Evolutionary conservation across 768 basidiomycete species (phyloP), one percentile per base, ranked within the genome.

Genomic region (Neoboletus subvelutipes): DNA sequence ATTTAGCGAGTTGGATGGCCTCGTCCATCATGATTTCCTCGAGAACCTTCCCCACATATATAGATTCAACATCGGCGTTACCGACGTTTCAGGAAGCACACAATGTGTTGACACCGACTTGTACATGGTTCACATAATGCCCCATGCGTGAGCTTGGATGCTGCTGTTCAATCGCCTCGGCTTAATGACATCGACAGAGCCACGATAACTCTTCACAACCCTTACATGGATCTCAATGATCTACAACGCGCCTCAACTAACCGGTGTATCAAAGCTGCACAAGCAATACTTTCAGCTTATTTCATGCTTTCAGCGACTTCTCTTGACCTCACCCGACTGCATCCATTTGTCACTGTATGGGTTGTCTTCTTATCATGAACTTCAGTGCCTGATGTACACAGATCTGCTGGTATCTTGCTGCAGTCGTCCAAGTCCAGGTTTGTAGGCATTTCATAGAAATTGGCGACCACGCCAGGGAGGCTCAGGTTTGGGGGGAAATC

Each of bases 391-490:
- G 60, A 70, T 45, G 50, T 65, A 42, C 46, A 28, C 58, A 91
- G 89, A 92, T 93, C 45, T 92, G 90, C 69, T 94, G 91, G 91
- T 93, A 94, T 71, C 83, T 94, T 17, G 92, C 91, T 8, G 91
- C 92, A 15, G 90, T 90, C 5, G 88, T 93, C 5, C 86, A 92
- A 67, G 84, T 93, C 46, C 90, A 93, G 63, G 76, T 90, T 39
- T 94, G 91, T 80, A 91, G 90, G 67, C 85, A 90, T 65, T 88
- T 86, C 67, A 92, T 94, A 57, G 89, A 92, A 68, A 83, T 83
- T 45, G 84, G 86, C n/a, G 90, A 93, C 71, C 76, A 77, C 15
- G 82, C 82, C 48, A 77, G 83, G 59, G 91, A 94, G 71, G 83
- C 87, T 31, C 84, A 84, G 1, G 86, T 88, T 11, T 94, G 92